These are phyloP conservation scores for Aspergillus neoniger DNA, from an alignment of 2,329 filamentous ascomycete genomes.

Conservation along the genomic window DNA sequence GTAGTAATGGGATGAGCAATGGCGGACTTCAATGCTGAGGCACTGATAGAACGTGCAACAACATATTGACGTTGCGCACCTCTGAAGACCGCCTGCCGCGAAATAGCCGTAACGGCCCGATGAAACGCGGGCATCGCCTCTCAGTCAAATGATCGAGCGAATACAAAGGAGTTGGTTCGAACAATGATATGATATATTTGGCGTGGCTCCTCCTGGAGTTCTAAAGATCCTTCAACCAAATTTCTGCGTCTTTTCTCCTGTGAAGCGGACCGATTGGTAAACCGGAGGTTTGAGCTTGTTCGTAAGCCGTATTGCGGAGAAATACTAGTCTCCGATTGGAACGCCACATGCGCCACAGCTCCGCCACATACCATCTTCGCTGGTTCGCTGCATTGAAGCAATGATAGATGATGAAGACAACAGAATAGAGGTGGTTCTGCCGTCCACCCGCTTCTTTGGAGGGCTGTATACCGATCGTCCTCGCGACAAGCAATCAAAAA, in stretches of 20 bases:
- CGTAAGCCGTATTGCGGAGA: no score
- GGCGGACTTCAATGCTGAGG: slow-evolving; percentile 45
- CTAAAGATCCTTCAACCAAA: not conserved
- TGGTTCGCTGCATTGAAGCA: not conserved
- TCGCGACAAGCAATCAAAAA: no score
- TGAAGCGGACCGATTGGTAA: not conserved
- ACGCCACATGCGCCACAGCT: slow-evolving; percentile 5
- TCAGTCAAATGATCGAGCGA: slow-evolving; percentile 9
- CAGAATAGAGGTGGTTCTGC: no score
- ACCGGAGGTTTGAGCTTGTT: not conserved
- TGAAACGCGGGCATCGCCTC: slow-evolving; percentile 26
- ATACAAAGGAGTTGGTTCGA: slow-evolving; percentile 22
- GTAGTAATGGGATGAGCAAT: slow-evolving; percentile 61
- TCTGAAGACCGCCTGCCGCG: slow-evolving; percentile 22
- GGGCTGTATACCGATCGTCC: no score
- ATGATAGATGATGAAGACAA: not conserved
- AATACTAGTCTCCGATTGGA: not conserved
- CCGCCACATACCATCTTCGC: not conserved
- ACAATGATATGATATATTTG: slow-evolving; percentile 13
- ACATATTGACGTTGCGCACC: slow-evolving; percentile 19
- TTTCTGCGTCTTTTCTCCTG: not conserved
- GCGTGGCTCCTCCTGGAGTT: not conserved
- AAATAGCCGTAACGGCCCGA: slow-evolving; percentile 23
- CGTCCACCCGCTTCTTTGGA: no score
- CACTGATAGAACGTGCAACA: slow-evolving; percentile 36